Percentiles rank a stretch among this genome's conserved stretches.
Evolutionary conservation across 2,329 filamentous ascomycete species (phyloP).

Genomic region (Acephala macrosclerotiorum): DNA sequence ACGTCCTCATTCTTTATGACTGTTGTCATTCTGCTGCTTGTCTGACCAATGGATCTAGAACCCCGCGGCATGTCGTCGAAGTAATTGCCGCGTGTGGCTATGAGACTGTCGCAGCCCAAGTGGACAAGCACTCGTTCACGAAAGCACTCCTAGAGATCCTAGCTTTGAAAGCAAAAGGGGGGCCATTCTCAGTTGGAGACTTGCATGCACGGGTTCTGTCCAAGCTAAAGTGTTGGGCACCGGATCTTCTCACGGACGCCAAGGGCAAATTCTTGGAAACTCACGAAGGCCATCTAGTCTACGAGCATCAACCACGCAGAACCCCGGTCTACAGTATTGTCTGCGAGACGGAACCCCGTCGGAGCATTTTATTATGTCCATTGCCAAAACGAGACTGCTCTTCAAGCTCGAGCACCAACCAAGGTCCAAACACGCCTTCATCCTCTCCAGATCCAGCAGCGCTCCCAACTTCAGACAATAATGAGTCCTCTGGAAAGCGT

Average conservation of each 20-base stretch:
- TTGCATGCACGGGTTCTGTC: constrained; percentile 11
- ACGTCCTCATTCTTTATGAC: constrained; percentile 25
- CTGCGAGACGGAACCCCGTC: neutral
- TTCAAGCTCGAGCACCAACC: neutral
- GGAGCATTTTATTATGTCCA: constrained; percentile 17
- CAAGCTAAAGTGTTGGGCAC: constrained; percentile 9
- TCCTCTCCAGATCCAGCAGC: neutral
- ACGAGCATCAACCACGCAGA: constrained; percentile 10
- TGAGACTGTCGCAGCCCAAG: neutral
- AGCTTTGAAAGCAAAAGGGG: constrained; percentile 1
- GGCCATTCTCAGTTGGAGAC: constrained; percentile 15
- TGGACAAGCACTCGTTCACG: constrained; percentile 20
- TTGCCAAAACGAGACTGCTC: neutral
- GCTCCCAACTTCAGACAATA: too few species aligned
- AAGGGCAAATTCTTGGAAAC: constrained; percentile 3
- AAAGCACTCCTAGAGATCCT: constrained; percentile 9
- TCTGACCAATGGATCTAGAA: neutral
- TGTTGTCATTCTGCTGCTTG: constrained; percentile 16
- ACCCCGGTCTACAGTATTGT: constrained; percentile 22
- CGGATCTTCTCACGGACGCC: neutral
- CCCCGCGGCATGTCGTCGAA: constrained; percentile 10
- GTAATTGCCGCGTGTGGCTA: constrained; percentile 24
- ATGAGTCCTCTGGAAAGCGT: too few species aligned
- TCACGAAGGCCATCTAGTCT: constrained; percentile 5
- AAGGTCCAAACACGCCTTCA: neutral